Base-by-base conservation (phyloP, 2,329 filamentous ascomycete genomes). In the Thelonectria blattea region DNA sequence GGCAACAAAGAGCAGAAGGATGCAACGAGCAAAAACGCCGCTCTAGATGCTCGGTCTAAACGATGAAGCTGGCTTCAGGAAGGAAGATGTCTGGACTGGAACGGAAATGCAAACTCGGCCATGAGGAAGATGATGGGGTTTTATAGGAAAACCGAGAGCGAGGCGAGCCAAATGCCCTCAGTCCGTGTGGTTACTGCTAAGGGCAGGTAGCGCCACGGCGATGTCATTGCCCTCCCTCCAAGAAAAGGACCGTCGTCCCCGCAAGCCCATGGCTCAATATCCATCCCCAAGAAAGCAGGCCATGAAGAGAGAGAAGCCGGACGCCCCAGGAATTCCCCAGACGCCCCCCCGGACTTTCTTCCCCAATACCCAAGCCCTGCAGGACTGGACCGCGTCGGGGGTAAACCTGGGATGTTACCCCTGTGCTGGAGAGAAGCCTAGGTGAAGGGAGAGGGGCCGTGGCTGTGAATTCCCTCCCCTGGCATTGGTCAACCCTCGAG, bases 171-270 rank as follows among this genome's bases (percentile, higher is more conserved):
- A 39, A 39, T 39, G 24, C 47, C 48, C 39, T 46, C 47, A 47
- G 43, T 14, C 42, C 48, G 49, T 30, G 32, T 32, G 41, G 32
- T 43, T 39, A 24, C 22, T 24, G 22, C 22, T 24, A 24, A 14
- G 32, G 14, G 50, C 12, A 30, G 6, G 50, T 27, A 18, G 27
- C 32, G 18, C 12, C n/a, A 53, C 17, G 41, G 50, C 51, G 57
- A 59, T 55, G 57, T 54, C 51, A 54, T 59, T 43, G 45, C 57
- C 49, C 41, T 43, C 9, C 57, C 51, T 50, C 39, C 17, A n/a
- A 8, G 27, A 27, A 20, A 47, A 17, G 50, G 24, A 27, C 30
- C 45, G 12, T 37, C 15, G 12, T 37, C 34, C 34, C 34, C 34
- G 34, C 34, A 37, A 37, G 34, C 15, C n/a, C 34, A 37, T 30